Percentiles rank a stretch among this genome's conserved stretches.
phyloP scores from a whole-genome alignment of 805 yeast species.

The Zygosaccharomyces pseudorouxii region DNA sequence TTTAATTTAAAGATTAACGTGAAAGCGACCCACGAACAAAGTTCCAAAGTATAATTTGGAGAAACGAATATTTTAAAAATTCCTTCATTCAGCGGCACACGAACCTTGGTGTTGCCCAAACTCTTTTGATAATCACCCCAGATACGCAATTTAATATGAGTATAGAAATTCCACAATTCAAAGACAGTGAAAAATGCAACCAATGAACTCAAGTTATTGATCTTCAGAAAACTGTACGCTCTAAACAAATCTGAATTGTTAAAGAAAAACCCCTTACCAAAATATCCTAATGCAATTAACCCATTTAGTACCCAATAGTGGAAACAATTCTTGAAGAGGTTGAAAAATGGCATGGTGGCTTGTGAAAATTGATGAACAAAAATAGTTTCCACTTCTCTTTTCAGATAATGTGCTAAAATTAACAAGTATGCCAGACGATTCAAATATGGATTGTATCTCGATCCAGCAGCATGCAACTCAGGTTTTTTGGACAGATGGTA shows the following conservation, averaged over 20 bases:
- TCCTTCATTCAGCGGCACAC: constrained; percentile 62
- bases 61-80: constrained; percentile 78
- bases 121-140: constrained; percentile 38
- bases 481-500: constrained; percentile 40
- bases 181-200: constrained; percentile 49
- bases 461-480: constrained; percentile 3
- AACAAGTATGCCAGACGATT: constrained; percentile 38
- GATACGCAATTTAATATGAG: constrained; percentile 64
- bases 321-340: constrained; percentile 79
- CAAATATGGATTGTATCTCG: constrained; percentile 21
- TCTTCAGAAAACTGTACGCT: constrained; percentile 15
- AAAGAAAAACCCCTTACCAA: constrained; percentile 42
- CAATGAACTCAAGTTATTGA: constrained; percentile 28
- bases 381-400: constrained; percentile 84
- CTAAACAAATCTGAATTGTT: constrained; percentile 16
- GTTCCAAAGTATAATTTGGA: constrained; percentile 92
- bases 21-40: constrained; percentile 65
- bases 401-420: constrained; percentile 70
- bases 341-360: constrained; percentile 87
- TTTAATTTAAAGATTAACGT: constrained; percentile 66
- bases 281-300: constrained; percentile 45
- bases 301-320: constrained; percentile 96
- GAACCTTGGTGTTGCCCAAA: constrained; percentile 33
- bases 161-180: constrained; percentile 66
- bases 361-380: constrained; percentile 81